Percentiles rank a stretch among this genome's conserved stretches.
Conservation (phyloP, 1,284 basidiomycete species). For the Cystobasidium slooffiae region DNA sequence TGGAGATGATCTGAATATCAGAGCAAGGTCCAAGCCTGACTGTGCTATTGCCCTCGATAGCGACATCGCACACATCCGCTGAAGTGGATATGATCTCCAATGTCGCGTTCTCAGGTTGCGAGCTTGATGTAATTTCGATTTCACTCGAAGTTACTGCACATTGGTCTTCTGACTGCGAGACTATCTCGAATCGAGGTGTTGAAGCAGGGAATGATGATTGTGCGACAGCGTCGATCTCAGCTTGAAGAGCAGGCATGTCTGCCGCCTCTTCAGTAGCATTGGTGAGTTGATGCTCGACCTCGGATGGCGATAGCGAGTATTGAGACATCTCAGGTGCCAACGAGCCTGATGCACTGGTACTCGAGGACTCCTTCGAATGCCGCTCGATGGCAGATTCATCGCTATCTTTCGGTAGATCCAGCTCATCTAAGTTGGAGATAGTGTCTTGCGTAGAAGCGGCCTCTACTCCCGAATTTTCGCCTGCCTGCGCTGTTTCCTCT, state of each 20-base stretch:
- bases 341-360: neutral
- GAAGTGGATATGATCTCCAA: constrained; percentile 11
- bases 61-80: constrained; percentile 9
- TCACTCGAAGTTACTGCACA: neutral
- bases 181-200: constrained; percentile 20
- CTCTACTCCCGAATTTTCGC: neutral
- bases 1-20: constrained; percentile 9
- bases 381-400: neutral
- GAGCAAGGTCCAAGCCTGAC: neutral
- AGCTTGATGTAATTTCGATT: neutral
- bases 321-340: constrained; percentile 18
- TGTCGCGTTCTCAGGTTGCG: neutral
- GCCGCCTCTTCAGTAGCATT: constrained; percentile 7
- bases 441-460: neutral
- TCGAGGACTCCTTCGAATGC: constrained; percentile 5
- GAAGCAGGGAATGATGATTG: neutral
- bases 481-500: neutral
- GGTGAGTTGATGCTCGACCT: constrained; percentile 31
- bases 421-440: constrained; percentile 33
- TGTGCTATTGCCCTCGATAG: neutral
- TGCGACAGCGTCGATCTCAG: constrained; percentile 10
- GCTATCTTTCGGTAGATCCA: constrained; percentile 16
- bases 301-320: constrained; percentile 34
- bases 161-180: constrained; percentile 24
- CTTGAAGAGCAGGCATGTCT: constrained; percentile 1